These are phyloP conservation scores for Middelhovenomyces tepae DNA, from an alignment of 805 yeast species.

Conservation along the genomic window DNA sequence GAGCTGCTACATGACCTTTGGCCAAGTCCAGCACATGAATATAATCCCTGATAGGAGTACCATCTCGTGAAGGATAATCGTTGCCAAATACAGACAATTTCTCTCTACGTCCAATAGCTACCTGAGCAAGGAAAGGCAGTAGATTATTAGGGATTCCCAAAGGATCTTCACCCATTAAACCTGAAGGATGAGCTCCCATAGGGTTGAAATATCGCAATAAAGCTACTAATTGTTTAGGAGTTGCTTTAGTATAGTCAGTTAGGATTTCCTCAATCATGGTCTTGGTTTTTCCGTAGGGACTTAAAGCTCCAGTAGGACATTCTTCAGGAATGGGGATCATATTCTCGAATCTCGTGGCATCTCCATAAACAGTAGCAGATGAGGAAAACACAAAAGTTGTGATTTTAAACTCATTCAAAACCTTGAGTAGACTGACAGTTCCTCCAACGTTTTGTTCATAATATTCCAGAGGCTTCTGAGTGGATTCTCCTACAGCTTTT, in stretches of 20 bases:
- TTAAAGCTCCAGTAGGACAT: slow-evolving; percentile 66
- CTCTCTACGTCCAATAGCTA: slow-evolving; percentile 62
- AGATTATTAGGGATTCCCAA: slow-evolving; percentile 68
- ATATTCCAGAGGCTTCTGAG: slow-evolving; percentile 56
- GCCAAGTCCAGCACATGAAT: slow-evolving; percentile 77
- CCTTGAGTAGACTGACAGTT: slow-evolving; percentile 47
- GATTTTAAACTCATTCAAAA: slow-evolving; percentile 40
- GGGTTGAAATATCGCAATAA: slow-evolving; percentile 75
- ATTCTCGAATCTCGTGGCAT: slow-evolving; percentile 59
- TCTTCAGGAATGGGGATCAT: slow-evolving; percentile 75
- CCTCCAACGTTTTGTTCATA: slow-evolving; percentile 63
- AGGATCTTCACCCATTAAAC: slow-evolving; percentile 74
- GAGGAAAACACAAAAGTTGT: slow-evolving; percentile 60
- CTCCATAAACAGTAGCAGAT: slow-evolving; percentile 80
- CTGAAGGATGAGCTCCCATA: slow-evolving; percentile 79
- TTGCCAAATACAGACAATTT: slow-evolving; percentile 61
- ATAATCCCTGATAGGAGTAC: slow-evolving; percentile 76
- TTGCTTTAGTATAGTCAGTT: slow-evolving; percentile 42
- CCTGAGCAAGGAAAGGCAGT: slow-evolving; percentile 69
- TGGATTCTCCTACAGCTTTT: slow-evolving; percentile 76
- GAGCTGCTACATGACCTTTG: slow-evolving; percentile 65
- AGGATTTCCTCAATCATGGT: slow-evolving; percentile 53
- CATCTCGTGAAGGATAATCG: slow-evolving; percentile 65
- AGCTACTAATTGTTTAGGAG: slow-evolving; percentile 35
- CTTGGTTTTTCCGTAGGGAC: slow-evolving; percentile 74